phyloP scores from a whole-genome alignment of 2,329 filamentous ascomycete genomes.

The Diaporthe batatas region DNA sequence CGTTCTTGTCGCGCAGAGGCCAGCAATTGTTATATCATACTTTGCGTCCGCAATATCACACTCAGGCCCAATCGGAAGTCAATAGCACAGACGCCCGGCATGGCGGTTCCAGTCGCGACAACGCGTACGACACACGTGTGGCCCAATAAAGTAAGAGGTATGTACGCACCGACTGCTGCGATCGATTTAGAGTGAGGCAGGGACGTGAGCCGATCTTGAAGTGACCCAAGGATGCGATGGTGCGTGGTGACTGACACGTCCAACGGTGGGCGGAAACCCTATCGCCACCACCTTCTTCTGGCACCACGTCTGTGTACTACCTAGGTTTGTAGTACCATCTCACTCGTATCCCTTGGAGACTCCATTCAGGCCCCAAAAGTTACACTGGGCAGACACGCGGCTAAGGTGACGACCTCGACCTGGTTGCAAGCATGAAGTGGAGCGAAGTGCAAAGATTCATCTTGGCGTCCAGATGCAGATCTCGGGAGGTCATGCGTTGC shows the following conservation, averaged over 20 bases:
- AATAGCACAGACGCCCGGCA: constrained; percentile 8
- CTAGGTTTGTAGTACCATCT: too few species aligned
- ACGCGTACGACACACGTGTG: neutral
- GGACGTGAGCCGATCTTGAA: constrained; percentile 28
- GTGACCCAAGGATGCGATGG: constrained; percentile 21
- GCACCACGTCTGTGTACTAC: neutral
- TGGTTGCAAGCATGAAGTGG: neutral
- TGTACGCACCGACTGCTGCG: constrained; percentile 18
- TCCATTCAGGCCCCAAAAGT: neutral
- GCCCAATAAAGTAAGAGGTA: neutral
- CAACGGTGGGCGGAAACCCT: constrained; percentile 25
- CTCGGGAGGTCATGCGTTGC: neutral
- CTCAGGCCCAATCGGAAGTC: constrained; percentile 22
- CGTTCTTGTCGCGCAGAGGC: neutral
- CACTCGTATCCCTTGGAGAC: neutral
- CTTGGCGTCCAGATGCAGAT: constrained; percentile 18
- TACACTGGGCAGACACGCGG: neutral
- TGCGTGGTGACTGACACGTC: constrained; percentile 23
- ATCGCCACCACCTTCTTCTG: neutral
- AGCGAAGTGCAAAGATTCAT: neutral
- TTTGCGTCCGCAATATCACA: neutral
- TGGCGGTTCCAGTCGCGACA: constrained; percentile 5
- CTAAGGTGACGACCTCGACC: neutral
- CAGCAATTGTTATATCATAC: neutral
- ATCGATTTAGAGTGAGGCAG: constrained; percentile 10